Percentiles rank a stretch among this genome's conserved stretches.
Evolutionary conservation across 768 basidiomycete species (phyloP).

Genomic region (Ephemerocybe angulata): DNA sequence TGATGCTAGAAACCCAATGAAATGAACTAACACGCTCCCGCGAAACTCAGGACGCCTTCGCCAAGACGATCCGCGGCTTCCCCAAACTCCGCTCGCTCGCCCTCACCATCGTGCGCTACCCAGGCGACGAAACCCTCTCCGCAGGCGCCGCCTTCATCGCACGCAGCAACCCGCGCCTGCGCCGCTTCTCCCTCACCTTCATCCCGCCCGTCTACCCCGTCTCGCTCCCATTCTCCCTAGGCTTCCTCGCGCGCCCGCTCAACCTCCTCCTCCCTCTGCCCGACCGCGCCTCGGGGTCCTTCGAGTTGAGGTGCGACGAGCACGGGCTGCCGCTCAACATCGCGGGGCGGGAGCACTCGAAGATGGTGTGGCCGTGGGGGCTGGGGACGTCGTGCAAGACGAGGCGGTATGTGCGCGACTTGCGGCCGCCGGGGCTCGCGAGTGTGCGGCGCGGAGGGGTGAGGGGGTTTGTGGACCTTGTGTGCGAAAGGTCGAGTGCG

Average conservation of each 20-base stretch:
- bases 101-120: conserved; percentile 63
- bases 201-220: conserved; percentile 53
- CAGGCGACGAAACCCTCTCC: conserved; percentile 58
- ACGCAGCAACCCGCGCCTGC: conserved; percentile 62
- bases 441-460: conserved; percentile 24
- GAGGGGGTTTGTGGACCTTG: conserved; percentile 38
- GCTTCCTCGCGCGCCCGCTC: conserved; percentile 36
- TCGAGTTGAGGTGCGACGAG: conserved; percentile 55
- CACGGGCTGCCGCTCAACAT: conserved; percentile 61
- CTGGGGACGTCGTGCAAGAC: conserved; percentile 37
- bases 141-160: conserved; percentile 61
- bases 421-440: conserved; percentile 34
- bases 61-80: conserved; percentile 59
- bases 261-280: conserved; percentile 43
- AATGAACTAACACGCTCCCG: neutral
- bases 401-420: conserved; percentile 35
- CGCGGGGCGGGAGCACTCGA: conserved; percentile 45
- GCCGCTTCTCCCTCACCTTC: conserved; percentile 61
- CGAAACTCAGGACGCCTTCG: conserved; percentile 51
- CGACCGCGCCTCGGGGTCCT: conserved; percentile 48
- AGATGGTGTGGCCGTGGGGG: conserved; percentile 47
- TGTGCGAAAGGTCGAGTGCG: conserved; percentile 57
- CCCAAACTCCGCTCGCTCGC: conserved; percentile 59
- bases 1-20: neutral
- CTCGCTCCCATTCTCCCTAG: conserved; percentile 43